Base-by-base conservation (phyloP, 129 eudicot genomes). In the Cynara cardunculus region DNA sequence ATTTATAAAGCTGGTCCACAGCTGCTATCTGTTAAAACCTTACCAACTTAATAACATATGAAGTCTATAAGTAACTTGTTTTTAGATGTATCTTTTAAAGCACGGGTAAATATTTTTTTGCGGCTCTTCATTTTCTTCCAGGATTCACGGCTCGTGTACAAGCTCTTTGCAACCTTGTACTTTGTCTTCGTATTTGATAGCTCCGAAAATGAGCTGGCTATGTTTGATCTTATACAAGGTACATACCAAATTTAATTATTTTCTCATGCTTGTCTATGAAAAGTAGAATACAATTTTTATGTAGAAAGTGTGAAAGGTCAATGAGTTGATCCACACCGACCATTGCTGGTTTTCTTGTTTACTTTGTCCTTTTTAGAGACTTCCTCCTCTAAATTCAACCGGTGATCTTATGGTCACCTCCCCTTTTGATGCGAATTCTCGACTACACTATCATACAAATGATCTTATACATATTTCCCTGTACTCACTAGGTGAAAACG, bases 211-310 rank as follows among this genome's bases (percentile, higher is more conserved):
- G 97, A 92, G 83, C 85, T 90, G 67, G 97, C 97, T 16, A 92
- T 92, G 97, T 89, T 92, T 64, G 97, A 92, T 72, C 88, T 92
- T 30, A 92, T 92, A 78, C 94, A 92, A 90, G 97, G 97, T 92
- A 74, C 76, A 9, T 41, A 68, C 70, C 30, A 24, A 31, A 74
- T 67, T 2, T 44, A 61, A 34, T 80, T 69, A 39, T 65, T 19
- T 12, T 10, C 3, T 68, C 26, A 61, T 61, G 3, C 68, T 61
- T 61, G 26, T 22, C 26, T 21, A 49, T 49, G 22, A 49, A 49
- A 49, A 4, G 7, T 8, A 16, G 62, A 53, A 53, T 18, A 53
- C 1, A 18, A 18, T 16, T 53, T 53, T 53, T 53, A 14, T 53
- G 21, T 49, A 14, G 61, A 49, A 49, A 14, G 61, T 53, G 62